These are phyloP conservation scores for Cryphonectria parasitica DNA, from an alignment of 2,329 filamentous ascomycete genomes.

Conservation along the genomic window DNA sequence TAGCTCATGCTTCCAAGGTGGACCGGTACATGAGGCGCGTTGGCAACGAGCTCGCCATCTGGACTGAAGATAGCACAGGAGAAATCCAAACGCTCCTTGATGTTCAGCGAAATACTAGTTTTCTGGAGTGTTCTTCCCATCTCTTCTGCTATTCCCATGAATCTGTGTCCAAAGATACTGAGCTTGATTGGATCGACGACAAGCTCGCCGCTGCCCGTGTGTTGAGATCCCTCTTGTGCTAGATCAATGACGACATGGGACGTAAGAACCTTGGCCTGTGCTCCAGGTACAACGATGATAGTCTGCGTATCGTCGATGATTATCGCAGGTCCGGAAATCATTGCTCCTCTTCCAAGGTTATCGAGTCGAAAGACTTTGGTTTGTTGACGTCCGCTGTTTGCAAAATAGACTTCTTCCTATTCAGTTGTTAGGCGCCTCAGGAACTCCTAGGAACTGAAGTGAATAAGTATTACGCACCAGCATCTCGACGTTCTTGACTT, in stretches of 20 bases:
- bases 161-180: constrained; percentile 75
- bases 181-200: constrained; percentile 58
- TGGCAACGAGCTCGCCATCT: constrained; percentile 24
- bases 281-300: constrained; percentile 24
- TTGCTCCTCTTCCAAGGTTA: constrained; percentile 5
- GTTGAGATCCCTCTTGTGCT: not conserved
- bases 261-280: constrained; percentile 29
- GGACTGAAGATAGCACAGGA: constrained; percentile 27
- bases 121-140: constrained; percentile 26
- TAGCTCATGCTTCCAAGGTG: constrained; percentile 26
- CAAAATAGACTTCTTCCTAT: constrained; percentile 10
- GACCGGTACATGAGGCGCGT: constrained; percentile 62
- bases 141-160: constrained; percentile 78
- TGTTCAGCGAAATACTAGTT: constrained; percentile 25
- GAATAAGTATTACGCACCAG: not conserved
- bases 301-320: constrained; percentile 25
- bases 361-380: constrained; percentile 20
- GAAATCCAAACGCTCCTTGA: constrained; percentile 26
- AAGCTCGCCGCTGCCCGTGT: constrained; percentile 5
- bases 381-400: constrained; percentile 11
- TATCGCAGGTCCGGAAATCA: constrained; percentile 18
- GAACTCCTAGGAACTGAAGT: not conserved
- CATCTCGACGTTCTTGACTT: constrained; percentile 7
- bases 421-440: not conserved
- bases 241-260: constrained; percentile 36